Base-by-base conservation (phyloP, 768 basidiomycete species). In the Termitomyces sp. region DNA sequence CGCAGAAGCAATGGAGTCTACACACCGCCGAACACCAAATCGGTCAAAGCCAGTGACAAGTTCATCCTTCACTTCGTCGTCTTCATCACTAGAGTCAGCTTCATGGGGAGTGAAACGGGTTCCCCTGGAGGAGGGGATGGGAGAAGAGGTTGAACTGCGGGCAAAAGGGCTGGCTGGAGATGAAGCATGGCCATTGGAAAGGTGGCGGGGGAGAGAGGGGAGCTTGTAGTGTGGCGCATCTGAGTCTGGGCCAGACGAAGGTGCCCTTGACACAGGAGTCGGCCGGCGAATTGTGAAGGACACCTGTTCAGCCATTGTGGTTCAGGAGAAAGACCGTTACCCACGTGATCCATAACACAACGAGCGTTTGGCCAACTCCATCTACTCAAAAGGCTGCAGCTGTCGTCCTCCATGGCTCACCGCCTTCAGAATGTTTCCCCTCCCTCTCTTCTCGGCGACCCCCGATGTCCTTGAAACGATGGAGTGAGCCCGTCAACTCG, bases 281-380 rank as follows among this genome's bases (percentile, higher is more conserved):
- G 94, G 94, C 8, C 91, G 81, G 43, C 91, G 84, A 57, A 96
- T 80, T 2, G 89, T 94, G 72, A 96, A 95, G 0, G 93, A 95
- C 40, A 95, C 81, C 62, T 84, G 82, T 55, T 67, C 63, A 13
- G 63, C 37, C 67, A 67, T 67, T 27, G 62, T 62, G 43, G 63
- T 63, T 26, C 54, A 24, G 30, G 46, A 61, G 18, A 57, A 44
- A 57, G 14, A 34, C 7, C 3, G 5, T 1, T 9, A 12, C 12
- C 10, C 63, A 64, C 63, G 63, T 64, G 63, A 58, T 50, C 52
- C 7, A 18, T 3, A 30, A 30, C 34, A 34, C 32, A 49, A 26
- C 6, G 13, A n/a, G n/a, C 14, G 5, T 14, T 45, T 45, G 39
- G 12, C 30, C 47, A 44, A 6, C 37, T 5, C 37, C 37, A 18